A percentile compares a stretch with the other conserved stretches of the same genome.
phyloP scores from a whole-genome alignment of 139 green algal genomes.

The Chlorella sp. region DNA sequence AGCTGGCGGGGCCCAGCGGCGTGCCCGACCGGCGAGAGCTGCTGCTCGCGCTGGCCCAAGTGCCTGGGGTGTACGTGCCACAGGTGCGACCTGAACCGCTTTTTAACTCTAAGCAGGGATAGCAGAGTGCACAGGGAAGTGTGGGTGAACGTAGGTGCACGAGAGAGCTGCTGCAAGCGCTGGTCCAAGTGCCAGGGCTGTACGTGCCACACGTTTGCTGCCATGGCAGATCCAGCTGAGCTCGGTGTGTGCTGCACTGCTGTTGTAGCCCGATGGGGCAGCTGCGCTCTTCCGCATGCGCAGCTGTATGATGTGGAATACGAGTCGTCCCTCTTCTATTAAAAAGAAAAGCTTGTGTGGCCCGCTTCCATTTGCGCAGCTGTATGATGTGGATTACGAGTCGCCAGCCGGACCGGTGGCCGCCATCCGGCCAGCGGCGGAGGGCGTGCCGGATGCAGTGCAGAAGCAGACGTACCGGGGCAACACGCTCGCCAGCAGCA shows the following conservation, averaged over 20 bases:
- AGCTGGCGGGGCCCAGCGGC: background rate
- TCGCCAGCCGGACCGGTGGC: background rate
- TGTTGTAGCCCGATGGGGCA: too few relatives aligned
- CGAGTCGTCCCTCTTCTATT: too few relatives aligned
- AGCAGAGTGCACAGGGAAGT: too few relatives aligned
- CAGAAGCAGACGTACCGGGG: conserved; percentile 68
- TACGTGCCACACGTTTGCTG: too few relatives aligned
- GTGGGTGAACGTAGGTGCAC: too few relatives aligned
- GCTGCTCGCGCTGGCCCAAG: conserved; percentile 34
- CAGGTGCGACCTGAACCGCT: too few relatives aligned
- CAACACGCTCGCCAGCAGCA: conserved; percentile 49
- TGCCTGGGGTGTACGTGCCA: conserved; percentile 44
- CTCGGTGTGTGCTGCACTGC: too few relatives aligned
- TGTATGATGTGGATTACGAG: conserved; percentile 28
- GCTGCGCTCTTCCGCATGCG: too few relatives aligned
- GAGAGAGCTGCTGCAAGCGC: conserved; percentile 40
- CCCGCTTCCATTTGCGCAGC: too few relatives aligned
- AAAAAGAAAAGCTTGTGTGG: too few relatives aligned
- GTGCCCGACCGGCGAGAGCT: conserved; percentile 27
- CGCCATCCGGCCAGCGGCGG: background rate
- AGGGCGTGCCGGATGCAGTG: conserved; percentile 34
- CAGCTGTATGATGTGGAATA: conserved; percentile 28
- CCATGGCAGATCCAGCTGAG: too few relatives aligned
- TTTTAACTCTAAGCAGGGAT: too few relatives aligned
- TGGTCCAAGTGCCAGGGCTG: conserved; percentile 35